phyloP scores from a whole-genome alignment of 768 basidiomycete genomes.

The Lepiota subincarnata region DNA sequence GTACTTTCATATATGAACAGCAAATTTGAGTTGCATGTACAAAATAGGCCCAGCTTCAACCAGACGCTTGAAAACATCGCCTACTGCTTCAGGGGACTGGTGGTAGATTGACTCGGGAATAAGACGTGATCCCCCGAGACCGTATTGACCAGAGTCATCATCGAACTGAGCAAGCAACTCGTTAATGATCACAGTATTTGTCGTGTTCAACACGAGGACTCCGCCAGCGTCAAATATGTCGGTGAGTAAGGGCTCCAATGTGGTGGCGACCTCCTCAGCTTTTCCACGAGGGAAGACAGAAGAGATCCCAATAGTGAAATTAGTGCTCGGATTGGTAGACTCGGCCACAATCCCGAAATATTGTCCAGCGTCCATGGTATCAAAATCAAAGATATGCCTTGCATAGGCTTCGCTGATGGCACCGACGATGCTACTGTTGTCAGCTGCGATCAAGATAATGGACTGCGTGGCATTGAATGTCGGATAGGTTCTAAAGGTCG shows the following conservation, averaged over 20 bases:
- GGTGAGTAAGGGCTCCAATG: not conserved
- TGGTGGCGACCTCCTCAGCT: not conserved
- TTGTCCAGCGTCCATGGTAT: too few species aligned
- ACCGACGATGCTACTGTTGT: too few species aligned
- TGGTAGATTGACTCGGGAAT: constrained; percentile 8
- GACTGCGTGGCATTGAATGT: too few species aligned
- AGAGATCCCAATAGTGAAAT: too few species aligned
- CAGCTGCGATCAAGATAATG: too few species aligned
- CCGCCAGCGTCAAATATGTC: not conserved
- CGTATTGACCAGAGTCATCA: not conserved
- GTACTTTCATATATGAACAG: too few species aligned
- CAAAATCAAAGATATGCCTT: too few species aligned
- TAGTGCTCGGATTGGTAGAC: too few species aligned
- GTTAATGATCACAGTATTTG: not conserved
- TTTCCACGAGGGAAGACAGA: too few species aligned
- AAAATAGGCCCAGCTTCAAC: constrained; percentile 8
- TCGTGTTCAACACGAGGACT: not conserved
- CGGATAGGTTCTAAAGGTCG: constrained; percentile 14
- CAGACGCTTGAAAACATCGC: constrained; percentile 18
- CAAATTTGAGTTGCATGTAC: not conserved
- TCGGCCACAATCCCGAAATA: too few species aligned
- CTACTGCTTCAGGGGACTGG: constrained; percentile 12
- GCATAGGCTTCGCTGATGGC: too few species aligned
- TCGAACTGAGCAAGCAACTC: not conserved
- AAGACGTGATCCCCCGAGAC: constrained; percentile 6